Conservation (phyloP, 2,329 filamentous ascomycete species). For the Gyromitra esculenta region DNA sequence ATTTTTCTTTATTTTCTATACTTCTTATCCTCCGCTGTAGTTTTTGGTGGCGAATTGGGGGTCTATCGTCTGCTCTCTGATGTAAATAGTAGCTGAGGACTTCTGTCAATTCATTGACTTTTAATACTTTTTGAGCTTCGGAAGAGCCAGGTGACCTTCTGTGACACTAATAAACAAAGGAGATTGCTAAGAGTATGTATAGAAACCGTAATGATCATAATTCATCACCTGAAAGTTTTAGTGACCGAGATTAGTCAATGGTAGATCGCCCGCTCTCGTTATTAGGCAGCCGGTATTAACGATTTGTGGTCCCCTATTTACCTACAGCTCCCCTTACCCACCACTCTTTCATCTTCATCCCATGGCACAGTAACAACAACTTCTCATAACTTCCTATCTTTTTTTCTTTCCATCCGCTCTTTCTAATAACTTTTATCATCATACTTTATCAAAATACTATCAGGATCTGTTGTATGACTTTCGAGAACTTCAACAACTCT, state of each 20-base stretch:
- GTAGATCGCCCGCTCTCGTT: no score
- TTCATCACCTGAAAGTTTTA: no score
- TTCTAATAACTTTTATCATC: no score
- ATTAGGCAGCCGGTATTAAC: no score
- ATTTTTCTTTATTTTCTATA: constrained; percentile 23
- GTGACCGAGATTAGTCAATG: no score
- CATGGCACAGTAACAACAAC: no score
- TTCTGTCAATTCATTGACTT: constrained; percentile 28
- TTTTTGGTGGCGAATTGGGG: constrained; percentile 1
- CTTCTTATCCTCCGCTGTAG: constrained; percentile 6
- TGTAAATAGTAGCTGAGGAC: constrained; percentile 21
- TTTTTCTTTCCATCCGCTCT: no score
- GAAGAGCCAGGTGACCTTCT: background rate
- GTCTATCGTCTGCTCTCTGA: constrained; percentile 5
- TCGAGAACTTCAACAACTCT: no score
- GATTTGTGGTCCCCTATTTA: background rate
- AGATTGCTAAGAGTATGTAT: background rate
- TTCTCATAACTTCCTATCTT: no score
- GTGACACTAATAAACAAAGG: background rate
- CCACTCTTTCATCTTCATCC: background rate
- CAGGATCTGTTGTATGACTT: no score
- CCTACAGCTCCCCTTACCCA: background rate
- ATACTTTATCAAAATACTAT: no score
- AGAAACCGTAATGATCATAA: background rate
- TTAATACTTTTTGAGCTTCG: background rate